Evolutionary conservation across 495 filamentous ascomycete species (phyloP).

Genomic region (Delitschia confertaspora): DNA sequence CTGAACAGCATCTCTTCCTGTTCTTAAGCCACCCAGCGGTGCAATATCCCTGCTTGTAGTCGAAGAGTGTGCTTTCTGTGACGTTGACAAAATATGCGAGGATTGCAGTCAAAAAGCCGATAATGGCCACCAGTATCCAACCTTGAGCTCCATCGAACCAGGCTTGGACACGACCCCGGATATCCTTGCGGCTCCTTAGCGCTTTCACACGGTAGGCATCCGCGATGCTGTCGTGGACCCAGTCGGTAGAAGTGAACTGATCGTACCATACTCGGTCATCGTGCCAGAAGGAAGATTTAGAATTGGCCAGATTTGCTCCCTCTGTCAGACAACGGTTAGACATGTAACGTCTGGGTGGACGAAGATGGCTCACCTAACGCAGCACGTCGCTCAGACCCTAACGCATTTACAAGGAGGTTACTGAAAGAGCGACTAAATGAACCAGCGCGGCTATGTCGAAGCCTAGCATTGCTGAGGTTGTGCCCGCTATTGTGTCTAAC

Average conservation of each 20-base stretch:
- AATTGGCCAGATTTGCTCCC: conserved; percentile 27
- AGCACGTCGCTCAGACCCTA: conserved; percentile 10
- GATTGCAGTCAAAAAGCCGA: conserved; percentile 76
- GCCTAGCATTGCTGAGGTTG: conserved; percentile 16
- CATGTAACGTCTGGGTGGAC: too few relatives aligned
- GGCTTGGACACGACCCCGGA: conserved; percentile 66
- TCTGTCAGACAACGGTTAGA: neutral
- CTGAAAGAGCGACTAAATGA: conserved; percentile 33
- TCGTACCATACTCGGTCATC: conserved; percentile 98
- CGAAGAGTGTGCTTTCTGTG: conserved; percentile 73
- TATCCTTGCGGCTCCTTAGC: conserved; percentile 70
- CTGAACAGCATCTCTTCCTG: conserved; percentile 69
- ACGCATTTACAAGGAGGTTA: conserved; percentile 31
- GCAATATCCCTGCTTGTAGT: conserved; percentile 87
- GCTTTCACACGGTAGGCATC: conserved; percentile 83
- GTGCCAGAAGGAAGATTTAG: conserved; percentile 28
- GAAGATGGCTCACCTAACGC: conserved; percentile 9
- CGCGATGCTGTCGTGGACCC: conserved; percentile 96
- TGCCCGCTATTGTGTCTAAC: conserved; percentile 25
- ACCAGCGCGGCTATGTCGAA: conserved; percentile 28
- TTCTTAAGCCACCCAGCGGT: conserved; percentile 58
- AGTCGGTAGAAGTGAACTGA: conserved; percentile 97
- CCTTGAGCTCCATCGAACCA: conserved; percentile 86
- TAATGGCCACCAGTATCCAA: conserved; percentile 87
- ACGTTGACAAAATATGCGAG: conserved; percentile 87